phyloP scores from a whole-genome alignment of 2,329 filamentous ascomycete genomes.

The Metarhizium album region DNA sequence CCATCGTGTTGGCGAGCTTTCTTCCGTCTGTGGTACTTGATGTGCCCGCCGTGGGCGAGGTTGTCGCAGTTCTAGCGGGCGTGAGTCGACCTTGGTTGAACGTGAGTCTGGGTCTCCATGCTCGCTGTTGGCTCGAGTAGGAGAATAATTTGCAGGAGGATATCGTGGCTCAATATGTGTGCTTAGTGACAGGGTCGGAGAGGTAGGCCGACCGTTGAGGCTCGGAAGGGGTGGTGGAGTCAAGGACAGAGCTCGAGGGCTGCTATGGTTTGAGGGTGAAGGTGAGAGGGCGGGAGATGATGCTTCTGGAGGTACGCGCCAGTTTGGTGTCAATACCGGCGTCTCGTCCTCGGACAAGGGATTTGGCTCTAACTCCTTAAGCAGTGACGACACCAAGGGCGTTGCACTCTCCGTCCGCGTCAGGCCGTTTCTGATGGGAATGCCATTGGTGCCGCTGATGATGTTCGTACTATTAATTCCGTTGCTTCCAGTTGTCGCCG shows the following conservation, averaged over 20 bases:
- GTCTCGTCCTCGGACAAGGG: constrained; percentile 46
- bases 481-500: not conserved
- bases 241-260: constrained; percentile 54
- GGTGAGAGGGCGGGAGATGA: constrained; percentile 59
- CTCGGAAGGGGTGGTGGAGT: constrained; percentile 58
- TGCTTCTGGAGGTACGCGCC: constrained; percentile 23
- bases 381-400: constrained; percentile 74
- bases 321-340: constrained; percentile 14
- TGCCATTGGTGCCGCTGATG: constrained; percentile 1
- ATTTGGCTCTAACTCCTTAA: constrained; percentile 75
- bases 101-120: constrained; percentile 34
- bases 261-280: constrained; percentile 51
- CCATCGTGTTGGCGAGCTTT: constrained; percentile 57
- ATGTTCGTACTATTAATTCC: no score
- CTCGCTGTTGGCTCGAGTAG: constrained; percentile 36
- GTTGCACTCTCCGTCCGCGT: constrained; percentile 39
- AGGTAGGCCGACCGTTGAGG: constrained; percentile 44
- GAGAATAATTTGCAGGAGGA: constrained; percentile 65
- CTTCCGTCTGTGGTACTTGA: constrained; percentile 37
- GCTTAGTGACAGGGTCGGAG: constrained; percentile 55
- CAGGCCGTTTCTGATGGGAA: constrained; percentile 14
- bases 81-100: constrained; percentile 14
- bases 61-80: constrained; percentile 38
- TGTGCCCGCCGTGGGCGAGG: constrained; percentile 38
- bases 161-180: constrained; percentile 64